Conservation (phyloP, 2,329 filamentous ascomycete genomes). For the Tolypocladium nubicola region DNA sequence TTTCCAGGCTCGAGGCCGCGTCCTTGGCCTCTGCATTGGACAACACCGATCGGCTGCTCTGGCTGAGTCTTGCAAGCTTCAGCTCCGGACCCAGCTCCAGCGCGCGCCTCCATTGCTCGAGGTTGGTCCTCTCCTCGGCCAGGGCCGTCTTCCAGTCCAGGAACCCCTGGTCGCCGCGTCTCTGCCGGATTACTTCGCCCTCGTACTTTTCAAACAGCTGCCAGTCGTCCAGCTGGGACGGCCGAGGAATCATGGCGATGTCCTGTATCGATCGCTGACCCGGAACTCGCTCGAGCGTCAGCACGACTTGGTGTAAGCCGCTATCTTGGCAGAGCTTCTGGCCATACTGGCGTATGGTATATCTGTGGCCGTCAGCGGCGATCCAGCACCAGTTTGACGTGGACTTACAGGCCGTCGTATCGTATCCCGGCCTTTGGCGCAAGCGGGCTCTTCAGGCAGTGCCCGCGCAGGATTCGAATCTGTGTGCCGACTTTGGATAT, state of each 20-base stretch:
- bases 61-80: conserved; percentile 5
- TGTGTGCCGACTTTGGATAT: conserved; percentile 37
- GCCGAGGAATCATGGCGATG: conserved; percentile 34
- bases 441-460: conserved; percentile 36
- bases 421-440: conserved; percentile 42
- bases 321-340: conserved; percentile 27
- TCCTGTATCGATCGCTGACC: conserved; percentile 31
- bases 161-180: conserved; percentile 27
- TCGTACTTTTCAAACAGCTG: conserved; percentile 35
- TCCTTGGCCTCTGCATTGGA: background rate
- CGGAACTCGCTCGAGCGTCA: conserved; percentile 34
- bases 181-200: conserved; percentile 27
- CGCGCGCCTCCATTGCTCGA: conserved; percentile 15
- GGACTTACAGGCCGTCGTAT: conserved; percentile 46
- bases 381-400: background rate
- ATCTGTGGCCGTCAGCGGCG: conserved; percentile 21
- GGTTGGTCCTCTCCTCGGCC: conserved; percentile 16
- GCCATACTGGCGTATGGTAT: conserved; percentile 37
- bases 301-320: conserved; percentile 30
- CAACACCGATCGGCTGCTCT: conserved; percentile 1
- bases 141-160: conserved; percentile 28
- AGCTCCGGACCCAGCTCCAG: conserved; percentile 15
- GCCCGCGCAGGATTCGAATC: conserved; percentile 42
- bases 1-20: background rate
- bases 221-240: conserved; percentile 49